Conservation (phyloP, 495 filamentous ascomycete species). For the Neohortaea acidophila region DNA sequence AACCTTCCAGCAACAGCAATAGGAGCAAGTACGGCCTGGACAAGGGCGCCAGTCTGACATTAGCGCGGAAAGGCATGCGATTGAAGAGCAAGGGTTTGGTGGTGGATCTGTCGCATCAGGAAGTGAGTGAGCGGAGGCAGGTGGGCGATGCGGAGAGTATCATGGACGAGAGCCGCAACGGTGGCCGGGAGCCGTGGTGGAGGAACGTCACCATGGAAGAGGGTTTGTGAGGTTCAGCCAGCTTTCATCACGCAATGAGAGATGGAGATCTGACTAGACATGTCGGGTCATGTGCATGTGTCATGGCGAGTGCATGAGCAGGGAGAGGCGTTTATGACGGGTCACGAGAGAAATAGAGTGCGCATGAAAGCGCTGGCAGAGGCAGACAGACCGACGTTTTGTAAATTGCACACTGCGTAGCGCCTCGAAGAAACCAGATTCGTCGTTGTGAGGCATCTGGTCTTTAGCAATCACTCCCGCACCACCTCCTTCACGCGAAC, state of each 20-base stretch:
- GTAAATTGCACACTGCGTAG: too few relatives aligned
- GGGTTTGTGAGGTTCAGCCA: slow-evolving; percentile 1
- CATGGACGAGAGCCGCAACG: slow-evolving; percentile 11
- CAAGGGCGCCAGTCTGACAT: slow-evolving; percentile 6
- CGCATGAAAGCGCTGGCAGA: too few relatives aligned
- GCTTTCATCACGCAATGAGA: too few relatives aligned
- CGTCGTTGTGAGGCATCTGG: too few relatives aligned
- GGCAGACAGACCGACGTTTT: too few relatives aligned
- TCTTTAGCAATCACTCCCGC: slow-evolving; percentile 3
- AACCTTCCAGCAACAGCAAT: not conserved
- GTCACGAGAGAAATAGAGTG: too few relatives aligned
- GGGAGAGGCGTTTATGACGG: too few relatives aligned
- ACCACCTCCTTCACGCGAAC: slow-evolving; percentile 12
- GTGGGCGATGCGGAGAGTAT: slow-evolving; percentile 69
- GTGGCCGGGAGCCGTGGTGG: not conserved
- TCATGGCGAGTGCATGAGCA: too few relatives aligned
- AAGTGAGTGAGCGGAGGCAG: slow-evolving; percentile 72
- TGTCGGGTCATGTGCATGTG: too few relatives aligned
- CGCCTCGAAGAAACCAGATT: too few relatives aligned
- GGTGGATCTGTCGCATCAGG: slow-evolving; percentile 34
- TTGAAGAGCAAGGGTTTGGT: slow-evolving; percentile 31
- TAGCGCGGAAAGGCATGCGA: slow-evolving; percentile 30
- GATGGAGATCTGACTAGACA: too few relatives aligned
- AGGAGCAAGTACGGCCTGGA: slow-evolving; percentile 3
- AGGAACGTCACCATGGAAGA: slow-evolving; percentile 1